phyloP scores from a whole-genome alignment of 176 grass and related monocot genomes.

The Bonia amplexicaulis region DNA sequence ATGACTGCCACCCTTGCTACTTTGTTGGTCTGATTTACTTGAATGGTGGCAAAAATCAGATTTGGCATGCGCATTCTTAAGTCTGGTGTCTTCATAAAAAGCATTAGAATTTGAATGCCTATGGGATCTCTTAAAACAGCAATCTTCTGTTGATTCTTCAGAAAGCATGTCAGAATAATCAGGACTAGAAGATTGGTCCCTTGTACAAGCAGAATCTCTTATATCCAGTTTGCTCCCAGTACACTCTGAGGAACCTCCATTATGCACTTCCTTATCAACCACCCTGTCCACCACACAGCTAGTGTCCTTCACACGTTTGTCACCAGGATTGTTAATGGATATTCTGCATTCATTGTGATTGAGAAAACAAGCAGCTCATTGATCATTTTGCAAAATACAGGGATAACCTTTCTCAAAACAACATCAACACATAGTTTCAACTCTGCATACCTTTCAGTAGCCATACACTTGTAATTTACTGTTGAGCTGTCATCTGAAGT shows the following conservation, averaged over 20 bases:
- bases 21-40: constrained; percentile 36
- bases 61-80: constrained; percentile 26
- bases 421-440: background rate
- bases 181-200: constrained; percentile 18
- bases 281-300: constrained; percentile 20
- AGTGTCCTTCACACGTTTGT: constrained; percentile 21
- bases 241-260: constrained; percentile 8
- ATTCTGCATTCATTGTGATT: constrained; percentile 30
- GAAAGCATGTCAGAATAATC: constrained; percentile 46
- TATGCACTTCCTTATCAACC: constrained; percentile 17
- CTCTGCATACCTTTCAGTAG: constrained; percentile 51
- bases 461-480: constrained; percentile 26
- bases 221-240: constrained; percentile 20
- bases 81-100: constrained; percentile 10
- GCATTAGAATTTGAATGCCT: constrained; percentile 24
- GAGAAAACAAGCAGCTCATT: constrained; percentile 27
- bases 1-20: background rate
- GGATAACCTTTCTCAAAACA: constrained; percentile 1
- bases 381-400: constrained; percentile 29
- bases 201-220: constrained; percentile 33
- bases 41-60: constrained; percentile 22
- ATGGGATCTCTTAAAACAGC: constrained; percentile 44
- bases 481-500: constrained; percentile 38
- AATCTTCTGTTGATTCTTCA: constrained; percentile 46
- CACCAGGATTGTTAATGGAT: constrained; percentile 2